Base-by-base conservation (phyloP, 805 yeast species). In the Candida nemodendra region DNA sequence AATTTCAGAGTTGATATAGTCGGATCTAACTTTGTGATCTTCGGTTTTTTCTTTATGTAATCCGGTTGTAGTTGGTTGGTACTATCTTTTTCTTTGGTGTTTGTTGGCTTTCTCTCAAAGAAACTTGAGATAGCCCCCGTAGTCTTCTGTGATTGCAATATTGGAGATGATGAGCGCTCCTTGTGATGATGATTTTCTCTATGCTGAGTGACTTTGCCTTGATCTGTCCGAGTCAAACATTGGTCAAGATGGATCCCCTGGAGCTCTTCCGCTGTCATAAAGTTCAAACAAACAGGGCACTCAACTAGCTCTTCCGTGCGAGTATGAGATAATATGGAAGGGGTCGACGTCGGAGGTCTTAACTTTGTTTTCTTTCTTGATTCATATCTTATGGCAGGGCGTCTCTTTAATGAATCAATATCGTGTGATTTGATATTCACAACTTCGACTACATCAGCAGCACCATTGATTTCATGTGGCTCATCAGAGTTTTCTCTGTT, bases 231-330 rank as follows among this genome's bases (percentile, higher is more conserved):
- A 3, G 34, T 53, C 19, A 83, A 56, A 51, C 95, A 84, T 35
- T 66, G 66, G 52, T 80, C 88, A 9, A 84, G 66, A 54, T 84
- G 93, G 1, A 66, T 54, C 3, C 73, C 54, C 54, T 84, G 85
- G 7, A 84, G 61, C 23, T 69, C 71, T 16, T 62, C 69, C 0
- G 79, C 65, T 1, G 82, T 71, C 77, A 80, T 76, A 18, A 57
- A 58, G 27, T 72, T 64, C 7, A 61, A 56, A 56, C 95, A 85
- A 2, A 85, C 68, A 0, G 95, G 95, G 54, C 95, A 85, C 34
- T 65, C 71, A 0, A 75, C 85, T 39, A 66, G 45, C 17, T 54
- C 58, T 14, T 44, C 60, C 2, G 38, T 18, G 16, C 34, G 36
- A 21, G 24, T 21, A 21, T 21, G 24, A 21, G 24, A 8, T 7